phyloP scores from a whole-genome alignment of 2,329 filamentous ascomycete genomes.

The Beauveria rudraprayagi region DNA sequence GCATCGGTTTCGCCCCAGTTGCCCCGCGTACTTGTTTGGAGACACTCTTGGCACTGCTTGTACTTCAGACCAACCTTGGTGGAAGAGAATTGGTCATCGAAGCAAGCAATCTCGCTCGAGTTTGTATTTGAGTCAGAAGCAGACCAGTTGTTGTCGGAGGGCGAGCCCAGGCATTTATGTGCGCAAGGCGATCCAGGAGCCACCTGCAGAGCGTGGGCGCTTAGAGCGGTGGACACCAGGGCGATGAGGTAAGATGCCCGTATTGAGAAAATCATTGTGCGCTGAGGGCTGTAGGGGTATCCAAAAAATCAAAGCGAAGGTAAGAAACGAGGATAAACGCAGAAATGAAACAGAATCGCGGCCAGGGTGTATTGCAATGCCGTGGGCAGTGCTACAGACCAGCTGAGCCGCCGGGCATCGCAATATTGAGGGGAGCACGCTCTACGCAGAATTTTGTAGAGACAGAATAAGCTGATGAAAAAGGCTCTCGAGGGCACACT shows the following conservation, averaged over 20 bases:
- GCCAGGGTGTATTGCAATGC: neutral
- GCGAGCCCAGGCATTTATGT: slow-evolving; percentile 35
- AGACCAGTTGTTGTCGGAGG: slow-evolving; percentile 23
- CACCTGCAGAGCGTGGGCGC: slow-evolving; percentile 30
- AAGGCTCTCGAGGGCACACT: too few species aligned
- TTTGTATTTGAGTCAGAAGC: slow-evolving; percentile 33
- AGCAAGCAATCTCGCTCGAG: slow-evolving; percentile 39
- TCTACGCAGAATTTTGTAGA: neutral
- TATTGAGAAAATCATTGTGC: neutral
- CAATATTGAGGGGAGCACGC: neutral
- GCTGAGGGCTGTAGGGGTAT: neutral
- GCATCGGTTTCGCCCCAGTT: slow-evolving; percentile 33
- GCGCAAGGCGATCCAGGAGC: slow-evolving; percentile 45
- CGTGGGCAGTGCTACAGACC: neutral
- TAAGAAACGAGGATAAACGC: neutral
- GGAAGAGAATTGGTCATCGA: slow-evolving; percentile 31
- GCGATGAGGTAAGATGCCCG: neutral
- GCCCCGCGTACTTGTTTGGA: slow-evolving; percentile 33
- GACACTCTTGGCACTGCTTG: slow-evolving; percentile 37
- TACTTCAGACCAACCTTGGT: slow-evolving; percentile 35
- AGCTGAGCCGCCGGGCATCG: neutral
- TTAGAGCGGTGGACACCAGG: neutral
- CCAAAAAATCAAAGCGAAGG: neutral
- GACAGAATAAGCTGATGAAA: neutral
- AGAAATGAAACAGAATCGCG: neutral